These are phyloP conservation scores for Seiridium unicorne DNA, from an alignment of 2,329 filamentous ascomycete genomes.

Conservation along the genomic window DNA sequence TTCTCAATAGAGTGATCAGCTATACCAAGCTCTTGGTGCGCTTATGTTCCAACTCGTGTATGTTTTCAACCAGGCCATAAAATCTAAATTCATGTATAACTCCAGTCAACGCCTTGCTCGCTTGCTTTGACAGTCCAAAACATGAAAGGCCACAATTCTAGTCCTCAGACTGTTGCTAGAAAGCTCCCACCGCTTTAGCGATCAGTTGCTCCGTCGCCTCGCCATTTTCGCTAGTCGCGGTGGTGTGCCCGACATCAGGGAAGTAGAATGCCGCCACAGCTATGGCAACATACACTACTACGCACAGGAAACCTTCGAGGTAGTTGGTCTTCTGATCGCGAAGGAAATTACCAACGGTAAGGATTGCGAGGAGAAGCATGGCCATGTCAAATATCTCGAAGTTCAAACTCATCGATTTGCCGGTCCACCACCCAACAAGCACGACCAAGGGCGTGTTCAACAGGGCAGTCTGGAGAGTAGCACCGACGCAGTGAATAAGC, in stretches of 20 bases:
- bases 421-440: slow-evolving; percentile 78
- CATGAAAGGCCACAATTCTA: not conserved
- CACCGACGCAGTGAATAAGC: slow-evolving; percentile 79
- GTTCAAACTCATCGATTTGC: slow-evolving; percentile 70
- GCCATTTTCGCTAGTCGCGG: not conserved
- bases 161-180: not conserved
- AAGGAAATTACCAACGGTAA: slow-evolving; percentile 85
- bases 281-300: slow-evolving; percentile 64
- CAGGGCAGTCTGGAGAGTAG: slow-evolving; percentile 85
- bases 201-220: not conserved
- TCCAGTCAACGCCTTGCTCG: not conserved
- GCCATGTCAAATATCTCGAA: slow-evolving; percentile 87
- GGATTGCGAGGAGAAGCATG: slow-evolving; percentile 76
- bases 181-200: not conserved
- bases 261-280: slow-evolving; percentile 58
- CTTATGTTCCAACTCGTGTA: not conserved
- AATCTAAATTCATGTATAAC: not conserved
- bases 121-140: not conserved
- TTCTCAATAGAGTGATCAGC: no score
- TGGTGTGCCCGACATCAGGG: slow-evolving; percentile 25
- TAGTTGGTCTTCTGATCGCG: slow-evolving; percentile 89
- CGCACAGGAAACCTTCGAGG: slow-evolving; percentile 78
- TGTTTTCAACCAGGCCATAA: not conserved
- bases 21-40: not conserved
- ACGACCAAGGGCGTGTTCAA: slow-evolving; percentile 84